Evolutionary conservation across 805 yeast genomes (phyloP), one percentile per base, ranked within the genome.

Genomic region (Saturnispora diversa): DNA sequence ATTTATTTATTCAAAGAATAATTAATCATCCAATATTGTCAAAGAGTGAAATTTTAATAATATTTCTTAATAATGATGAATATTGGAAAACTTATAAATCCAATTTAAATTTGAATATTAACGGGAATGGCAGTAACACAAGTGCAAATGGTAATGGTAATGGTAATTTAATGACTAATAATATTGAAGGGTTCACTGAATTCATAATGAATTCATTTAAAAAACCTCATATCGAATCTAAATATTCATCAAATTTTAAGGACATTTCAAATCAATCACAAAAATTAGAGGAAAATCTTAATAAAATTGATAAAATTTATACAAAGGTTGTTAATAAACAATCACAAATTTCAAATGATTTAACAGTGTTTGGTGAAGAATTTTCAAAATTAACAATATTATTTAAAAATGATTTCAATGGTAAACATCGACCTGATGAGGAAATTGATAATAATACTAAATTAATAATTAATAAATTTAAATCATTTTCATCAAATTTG

Each of bases 201-300:
- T 80, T 84, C 3, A 77, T 92, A 31, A 83, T 90, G 81, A 90
- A 90, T 55, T 94, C 94, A n/a, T 85, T 90, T 54, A 81, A 90
- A 42, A 80, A 84, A 36, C 79, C 81, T 5, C 66, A 72, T 35
- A 62, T 68, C 37, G 84, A 79, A 51, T 59, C 65, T 20, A 50
- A 45, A 36, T 73, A 73, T 50, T 76, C 74, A 46, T 76, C 81
- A 33, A 96, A 85, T 53, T 85, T 90, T 50, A 69, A 80, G 37
- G 92, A 82, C 49, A 86, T 90, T 31, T 77, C 76, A 49, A 95
- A 86, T 51, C 76, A 83, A 48, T 74, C 88, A 16, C 84, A 83
- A 50, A 84, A 85, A 58, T 64, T 90, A 41, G 92, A 86, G 54
- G 95, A 85, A 48, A 88, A 87, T 56, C 68, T 92, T 33, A 62